Percentiles rank a stretch among this genome's conserved stretches.
phyloP scores from a whole-genome alignment of 352 stramenopile species.

The Phytophthora sp. region DNA sequence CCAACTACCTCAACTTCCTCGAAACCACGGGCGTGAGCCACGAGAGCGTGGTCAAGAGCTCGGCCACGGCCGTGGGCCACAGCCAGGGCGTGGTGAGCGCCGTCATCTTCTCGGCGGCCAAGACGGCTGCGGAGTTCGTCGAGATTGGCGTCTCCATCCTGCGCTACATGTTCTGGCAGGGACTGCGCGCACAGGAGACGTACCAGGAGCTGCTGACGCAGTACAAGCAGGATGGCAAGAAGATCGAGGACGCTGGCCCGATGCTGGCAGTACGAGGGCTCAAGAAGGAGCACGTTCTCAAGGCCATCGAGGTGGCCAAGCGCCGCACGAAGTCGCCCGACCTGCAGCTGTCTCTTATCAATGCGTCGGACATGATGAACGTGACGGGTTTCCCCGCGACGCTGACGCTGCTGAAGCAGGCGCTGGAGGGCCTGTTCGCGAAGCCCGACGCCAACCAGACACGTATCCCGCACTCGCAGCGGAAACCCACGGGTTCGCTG shows the following conservation, averaged over 20 bases:
- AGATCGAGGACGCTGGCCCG: conserved; percentile 44
- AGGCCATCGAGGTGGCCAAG: conserved; percentile 58
- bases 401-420: conserved; percentile 57
- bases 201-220: conserved; percentile 34
- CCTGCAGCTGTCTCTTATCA: conserved; percentile 80
- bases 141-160: conserved; percentile 52
- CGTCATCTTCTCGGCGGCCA: conserved; percentile 66
- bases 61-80: conserved; percentile 61
- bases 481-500: conserved; percentile 70
- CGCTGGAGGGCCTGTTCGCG: conserved; percentile 56
- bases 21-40: conserved; percentile 55
- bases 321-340: conserved; percentile 50
- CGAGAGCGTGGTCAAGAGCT: conserved; percentile 55
- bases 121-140: conserved; percentile 56
- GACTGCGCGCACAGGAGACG: conserved; percentile 72
- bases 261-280: conserved; percentile 89
- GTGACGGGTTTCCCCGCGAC: conserved; percentile 73
- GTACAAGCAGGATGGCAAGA: conserved; percentile 39
- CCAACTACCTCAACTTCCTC: conserved; percentile 81
- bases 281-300: conserved; percentile 58
- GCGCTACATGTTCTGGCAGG: conserved; percentile 87
- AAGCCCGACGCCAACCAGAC: conserved; percentile 67
- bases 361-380: conserved; percentile 59
- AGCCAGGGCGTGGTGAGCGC: conserved; percentile 84
- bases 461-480: conserved; percentile 79